phyloP scores from a whole-genome alignment of 352 stramenopile species.

The Thalassiosira ordinaria region DNA sequence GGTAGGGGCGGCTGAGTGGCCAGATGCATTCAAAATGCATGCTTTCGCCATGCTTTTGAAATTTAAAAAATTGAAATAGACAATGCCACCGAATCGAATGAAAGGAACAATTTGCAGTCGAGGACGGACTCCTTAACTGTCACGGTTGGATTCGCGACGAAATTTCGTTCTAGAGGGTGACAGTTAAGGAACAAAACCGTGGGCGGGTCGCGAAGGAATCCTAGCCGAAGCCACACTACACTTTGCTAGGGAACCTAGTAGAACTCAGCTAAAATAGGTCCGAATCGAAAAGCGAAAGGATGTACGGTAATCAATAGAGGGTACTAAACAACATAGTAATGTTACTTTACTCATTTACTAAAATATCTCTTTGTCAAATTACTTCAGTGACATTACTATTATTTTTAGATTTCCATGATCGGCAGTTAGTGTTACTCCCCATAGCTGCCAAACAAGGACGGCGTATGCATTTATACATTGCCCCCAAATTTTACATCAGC shows the following conservation, averaged over 20 bases:
- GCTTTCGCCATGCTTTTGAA: neutral
- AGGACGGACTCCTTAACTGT: neutral
- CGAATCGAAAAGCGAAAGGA: neutral
- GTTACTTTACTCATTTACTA: neutral
- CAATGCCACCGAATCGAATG: slow-evolving; percentile 1
- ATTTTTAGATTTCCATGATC: neutral
- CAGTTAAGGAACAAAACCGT: neutral
- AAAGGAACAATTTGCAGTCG: neutral
- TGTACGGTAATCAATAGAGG: neutral
- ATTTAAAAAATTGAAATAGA: slow-evolving; percentile 6
- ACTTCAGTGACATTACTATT: neutral
- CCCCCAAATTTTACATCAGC: no score
- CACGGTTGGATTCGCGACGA: neutral
- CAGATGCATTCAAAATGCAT: neutral
- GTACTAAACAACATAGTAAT: neutral
- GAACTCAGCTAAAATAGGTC: neutral
- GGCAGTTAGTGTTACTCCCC: neutral
- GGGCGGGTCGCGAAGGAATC: neutral
- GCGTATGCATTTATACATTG: no score
- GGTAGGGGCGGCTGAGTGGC: neutral
- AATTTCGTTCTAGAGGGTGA: neutral
- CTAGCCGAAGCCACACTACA: neutral
- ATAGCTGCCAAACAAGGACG: neutral
- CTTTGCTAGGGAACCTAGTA: neutral
- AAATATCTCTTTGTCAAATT: neutral